Evolutionary conservation across 768 basidiomycete genomes (phyloP).

Genomic region (Kwoniella sp.): DNA sequence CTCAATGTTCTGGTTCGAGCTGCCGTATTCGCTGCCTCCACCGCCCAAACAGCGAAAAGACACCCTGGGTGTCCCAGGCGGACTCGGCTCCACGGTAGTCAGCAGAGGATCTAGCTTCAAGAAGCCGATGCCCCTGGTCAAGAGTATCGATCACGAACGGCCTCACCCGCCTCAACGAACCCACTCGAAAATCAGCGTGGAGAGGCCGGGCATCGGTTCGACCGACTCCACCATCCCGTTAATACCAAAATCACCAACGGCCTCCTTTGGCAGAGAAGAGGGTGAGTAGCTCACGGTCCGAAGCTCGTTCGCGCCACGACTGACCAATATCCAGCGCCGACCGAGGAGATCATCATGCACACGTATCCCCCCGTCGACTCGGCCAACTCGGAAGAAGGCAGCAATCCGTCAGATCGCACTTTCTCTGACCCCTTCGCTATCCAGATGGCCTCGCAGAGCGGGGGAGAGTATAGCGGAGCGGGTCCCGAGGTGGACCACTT

Average conservation of each 20-base stretch:
- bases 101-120: constrained; percentile 3
- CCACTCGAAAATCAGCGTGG: background rate
- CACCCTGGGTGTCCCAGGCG: constrained; percentile 3
- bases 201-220: constrained; percentile 21
- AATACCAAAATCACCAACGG: constrained; percentile 8
- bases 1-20: constrained; percentile 71
- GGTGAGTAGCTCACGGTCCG: background rate
- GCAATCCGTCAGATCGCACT: background rate
- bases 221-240: constrained; percentile 29
- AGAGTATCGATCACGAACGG: background rate
- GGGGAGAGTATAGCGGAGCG: too few species aligned
- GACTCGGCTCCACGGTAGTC: background rate
- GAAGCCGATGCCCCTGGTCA: constrained; percentile 7
- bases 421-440: constrained; percentile 6
- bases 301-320: background rate
- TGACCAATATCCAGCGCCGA: background rate
- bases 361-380: constrained; percentile 18
- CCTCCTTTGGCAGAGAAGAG: background rate
- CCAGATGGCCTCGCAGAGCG: too few species aligned
- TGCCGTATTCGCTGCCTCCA: constrained; percentile 43
- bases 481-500: too few species aligned
- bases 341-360: constrained; percentile 17
- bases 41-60: constrained; percentile 16
- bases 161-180: background rate
- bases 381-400: constrained; percentile 12